A percentile compares a stretch with the other conserved stretches of the same genome.
phyloP scores from a whole-genome alignment of 495 filamentous ascomycete genomes.

The Aspergillus conjunctus region DNA sequence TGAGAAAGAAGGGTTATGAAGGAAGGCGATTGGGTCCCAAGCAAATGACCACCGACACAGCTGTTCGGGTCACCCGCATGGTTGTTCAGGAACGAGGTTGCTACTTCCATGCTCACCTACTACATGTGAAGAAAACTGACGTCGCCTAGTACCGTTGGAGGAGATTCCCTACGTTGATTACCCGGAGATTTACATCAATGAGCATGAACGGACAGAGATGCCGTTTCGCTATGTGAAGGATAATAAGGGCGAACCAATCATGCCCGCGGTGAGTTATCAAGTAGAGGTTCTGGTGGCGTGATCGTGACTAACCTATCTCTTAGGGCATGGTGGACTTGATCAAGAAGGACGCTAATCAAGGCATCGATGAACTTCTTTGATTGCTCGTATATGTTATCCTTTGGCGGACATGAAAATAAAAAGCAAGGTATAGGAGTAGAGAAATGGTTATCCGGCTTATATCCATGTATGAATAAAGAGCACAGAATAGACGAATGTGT shows the following conservation, averaged over 20 bases:
- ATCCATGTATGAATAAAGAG: too few relatives aligned
- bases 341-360: constrained; percentile 89
- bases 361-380: constrained; percentile 83
- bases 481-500: too few relatives aligned
- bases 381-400: background rate
- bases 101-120: background rate
- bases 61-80: constrained; percentile 87
- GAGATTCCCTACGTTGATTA: constrained; percentile 81
- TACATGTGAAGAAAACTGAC: constrained; percentile 20
- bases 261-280: constrained; percentile 74
- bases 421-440: background rate
- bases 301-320: constrained; percentile 1
- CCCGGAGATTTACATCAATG: constrained; percentile 84
- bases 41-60: constrained; percentile 99
- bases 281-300: background rate
- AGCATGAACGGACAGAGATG: constrained; percentile 94
- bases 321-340: constrained; percentile 96
- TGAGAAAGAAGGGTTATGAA: constrained; percentile 88
- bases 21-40: constrained; percentile 86
- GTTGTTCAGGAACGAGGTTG: constrained; percentile 80
- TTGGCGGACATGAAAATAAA: background rate
- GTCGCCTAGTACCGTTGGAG: constrained; percentile 64
- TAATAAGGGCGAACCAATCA: constrained; percentile 73
- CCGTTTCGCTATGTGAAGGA: constrained; percentile 92
- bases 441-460: background rate